Evolutionary conservation across 2,329 filamentous ascomycete species (phyloP).

Genomic region (Sphaerostilbella broomeana): DNA sequence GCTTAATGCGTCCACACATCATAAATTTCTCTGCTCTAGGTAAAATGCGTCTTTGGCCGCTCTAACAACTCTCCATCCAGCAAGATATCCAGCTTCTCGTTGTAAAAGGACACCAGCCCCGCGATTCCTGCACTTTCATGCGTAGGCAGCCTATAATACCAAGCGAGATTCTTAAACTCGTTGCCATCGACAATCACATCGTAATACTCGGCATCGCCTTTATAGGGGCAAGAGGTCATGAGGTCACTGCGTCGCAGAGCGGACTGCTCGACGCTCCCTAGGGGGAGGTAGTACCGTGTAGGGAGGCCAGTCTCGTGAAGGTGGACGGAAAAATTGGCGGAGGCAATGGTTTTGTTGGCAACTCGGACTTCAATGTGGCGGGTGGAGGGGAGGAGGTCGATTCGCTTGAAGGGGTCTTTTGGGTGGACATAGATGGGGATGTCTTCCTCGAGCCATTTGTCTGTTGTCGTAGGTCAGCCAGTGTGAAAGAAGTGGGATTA

Average conservation of each 20-base stretch:
- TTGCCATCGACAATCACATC: slow-evolving; percentile 41
- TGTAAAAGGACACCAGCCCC: slow-evolving; percentile 57
- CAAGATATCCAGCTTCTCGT: slow-evolving; percentile 60
- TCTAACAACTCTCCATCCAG: slow-evolving; percentile 41
- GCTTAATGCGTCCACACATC: neutral
- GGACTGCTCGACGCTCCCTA: slow-evolving; percentile 40
- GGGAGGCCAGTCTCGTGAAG: slow-evolving; percentile 56
- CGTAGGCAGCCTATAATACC: slow-evolving; percentile 56
- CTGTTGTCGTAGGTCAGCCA: slow-evolving; percentile 14
- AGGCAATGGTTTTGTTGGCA: slow-evolving; percentile 40
- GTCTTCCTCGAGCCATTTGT: slow-evolving; percentile 49
- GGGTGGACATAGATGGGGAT: slow-evolving; percentile 54
- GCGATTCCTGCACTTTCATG: slow-evolving; percentile 49
- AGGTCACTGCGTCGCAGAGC: slow-evolving; percentile 44
- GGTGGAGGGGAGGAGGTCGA: slow-evolving; percentile 53
- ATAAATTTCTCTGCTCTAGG: neutral
- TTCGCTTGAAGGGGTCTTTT: slow-evolving; percentile 60
- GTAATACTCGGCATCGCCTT: slow-evolving; percentile 59
- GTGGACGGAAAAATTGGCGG: slow-evolving; percentile 41
- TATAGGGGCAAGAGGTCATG: slow-evolving; percentile 58
- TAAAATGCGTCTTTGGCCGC: slow-evolving; percentile 24
- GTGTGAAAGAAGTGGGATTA: neutral
- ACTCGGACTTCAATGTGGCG: slow-evolving; percentile 46
- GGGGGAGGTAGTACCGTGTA: slow-evolving; percentile 52
- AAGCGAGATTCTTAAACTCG: slow-evolving; percentile 46